Base-by-base conservation (phyloP, 441 rosid species). In the Francoa sonchifolia region DNA sequence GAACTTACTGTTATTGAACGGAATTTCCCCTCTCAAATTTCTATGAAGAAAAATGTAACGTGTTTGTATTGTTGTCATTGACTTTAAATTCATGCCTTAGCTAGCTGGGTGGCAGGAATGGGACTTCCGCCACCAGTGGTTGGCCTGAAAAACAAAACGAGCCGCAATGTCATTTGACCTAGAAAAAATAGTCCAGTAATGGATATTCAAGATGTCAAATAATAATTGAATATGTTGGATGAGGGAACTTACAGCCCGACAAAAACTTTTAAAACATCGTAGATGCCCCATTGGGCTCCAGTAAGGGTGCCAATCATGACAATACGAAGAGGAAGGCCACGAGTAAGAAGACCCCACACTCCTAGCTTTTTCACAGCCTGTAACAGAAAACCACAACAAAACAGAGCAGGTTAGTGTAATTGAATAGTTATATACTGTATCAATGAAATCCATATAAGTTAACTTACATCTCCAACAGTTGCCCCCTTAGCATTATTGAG, bases 251-350 rank as follows among this genome's bases (percentile, higher is more conserved):
- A 72, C 96, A 92, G 71, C 61, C 99, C 99, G 55, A 87, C 96
- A 46, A 79, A 87, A 22, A 92, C 96, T 73, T 92, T 92, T 81
- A 92, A 83, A 22, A 96, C 88, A 55, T 92, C 99, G 43, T 92
- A 92, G 53, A 92, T 52, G 43, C 92, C 95, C 99, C 99, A 92
- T 33, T 92, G 99, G 14, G 96, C 96, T 39, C 96, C 96, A 9
- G 99, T 92, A 54, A 92, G 92, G 19, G 99, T 92, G 47, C 99
- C 99, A 6, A 92, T 92, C 99, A 92, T 92, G 66, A 92, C 94
- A 57, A 92, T 92, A 53, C 99, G 88, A 6, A 92, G 92, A 44
- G 99, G 99, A 66, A 92, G 96, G 6, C 99, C 99, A 19, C 99
- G 90, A 29, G 99, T 90, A 50, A 83, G 86, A 19, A 92, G 75